Conservation (phyloP, 163 green algal genomes). For the Scenedesmus sp. region DNA sequence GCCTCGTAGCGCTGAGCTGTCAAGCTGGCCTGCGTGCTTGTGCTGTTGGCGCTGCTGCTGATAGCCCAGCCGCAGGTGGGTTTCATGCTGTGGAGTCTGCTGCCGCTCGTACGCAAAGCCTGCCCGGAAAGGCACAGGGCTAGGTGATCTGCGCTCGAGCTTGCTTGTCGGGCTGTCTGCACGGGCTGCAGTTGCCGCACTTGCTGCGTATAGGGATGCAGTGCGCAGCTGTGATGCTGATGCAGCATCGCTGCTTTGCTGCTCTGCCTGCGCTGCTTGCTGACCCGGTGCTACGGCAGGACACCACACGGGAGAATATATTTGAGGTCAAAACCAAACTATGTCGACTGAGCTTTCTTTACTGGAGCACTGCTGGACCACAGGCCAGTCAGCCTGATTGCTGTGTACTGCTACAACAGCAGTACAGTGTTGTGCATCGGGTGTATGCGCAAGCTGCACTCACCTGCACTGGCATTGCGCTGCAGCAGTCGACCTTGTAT, state of each 20-base stretch:
- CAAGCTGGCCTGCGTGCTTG: not conserved
- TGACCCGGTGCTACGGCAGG: not conserved
- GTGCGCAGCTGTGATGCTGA: not conserved
- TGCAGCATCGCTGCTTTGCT: not conserved
- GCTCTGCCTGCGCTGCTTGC: not conserved
- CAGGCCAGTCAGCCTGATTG: not conserved
- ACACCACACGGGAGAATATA: not conserved
- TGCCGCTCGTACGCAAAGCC: conserved; percentile 30
- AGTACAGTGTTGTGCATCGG: no score
- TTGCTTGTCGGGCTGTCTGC: not conserved
- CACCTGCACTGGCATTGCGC: not conserved
- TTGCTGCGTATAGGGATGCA: not conserved
- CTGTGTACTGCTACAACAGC: not conserved
- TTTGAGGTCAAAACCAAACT: not conserved
- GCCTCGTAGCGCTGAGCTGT: not conserved
- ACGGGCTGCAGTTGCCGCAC: not conserved
- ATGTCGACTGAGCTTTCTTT: not conserved
- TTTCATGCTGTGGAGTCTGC: conserved; percentile 17
- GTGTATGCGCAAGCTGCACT: not conserved
- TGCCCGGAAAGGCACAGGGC: not conserved
- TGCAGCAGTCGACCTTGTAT: not conserved
- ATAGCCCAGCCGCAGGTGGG: not conserved
- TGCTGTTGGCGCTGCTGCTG: conserved; percentile 15
- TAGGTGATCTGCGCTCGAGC: not conserved
- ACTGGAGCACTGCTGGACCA: not conserved